Evolutionary conservation across 306 rosid species (phyloP).

Genomic region (Malus domestica): ASM211411v1 NC_041801.1:25809001-25809500

Average conservation of each 20-base stretch:
- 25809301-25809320: not conserved
- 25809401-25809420: not conserved
- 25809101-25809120: slow-evolving; percentile 63
- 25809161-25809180: not conserved
- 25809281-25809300: not conserved
- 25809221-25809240: not conserved
- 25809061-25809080: slow-evolving; percentile 37
- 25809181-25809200: not conserved
- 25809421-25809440: not conserved
- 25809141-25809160: not conserved
- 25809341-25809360: not conserved
- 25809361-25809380: not conserved
- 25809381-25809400: not conserved
- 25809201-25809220: not conserved
- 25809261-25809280: not conserved
- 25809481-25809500: not conserved
- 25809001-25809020: slow-evolving; percentile 57
- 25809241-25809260: not conserved
- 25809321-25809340: not conserved
- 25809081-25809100: slow-evolving; percentile 53
- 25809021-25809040: slow-evolving; percentile 45
- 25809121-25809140: slow-evolving; percentile 7
- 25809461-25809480: not conserved
- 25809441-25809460: not conserved
- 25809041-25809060: slow-evolving; percentile 40